phyloP scores from a whole-genome alignment of 2,329 filamentous ascomycete species.

The Tolypocladium album region DNA sequence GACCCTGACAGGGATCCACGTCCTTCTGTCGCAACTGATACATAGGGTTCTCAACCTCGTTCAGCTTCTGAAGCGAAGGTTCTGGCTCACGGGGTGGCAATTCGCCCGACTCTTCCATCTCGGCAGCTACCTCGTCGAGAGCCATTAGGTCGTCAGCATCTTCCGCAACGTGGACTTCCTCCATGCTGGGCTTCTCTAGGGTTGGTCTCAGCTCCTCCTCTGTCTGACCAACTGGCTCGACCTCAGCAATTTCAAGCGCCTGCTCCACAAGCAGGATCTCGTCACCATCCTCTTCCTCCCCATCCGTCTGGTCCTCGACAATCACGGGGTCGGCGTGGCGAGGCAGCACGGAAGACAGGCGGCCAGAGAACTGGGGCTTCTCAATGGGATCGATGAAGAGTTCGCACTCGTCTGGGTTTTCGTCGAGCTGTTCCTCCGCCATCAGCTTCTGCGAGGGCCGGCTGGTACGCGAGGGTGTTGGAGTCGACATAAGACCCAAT shows the following conservation, averaged over 20 bases:
- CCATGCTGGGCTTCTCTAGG: background rate
- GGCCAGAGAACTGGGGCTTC: slow-evolving; percentile 31
- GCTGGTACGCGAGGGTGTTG: slow-evolving; percentile 11
- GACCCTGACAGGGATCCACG: slow-evolving; percentile 28
- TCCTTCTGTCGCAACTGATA: slow-evolving; percentile 36
- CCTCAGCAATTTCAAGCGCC: background rate
- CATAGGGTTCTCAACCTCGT: slow-evolving; percentile 9
- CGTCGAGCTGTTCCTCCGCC: slow-evolving; percentile 18
- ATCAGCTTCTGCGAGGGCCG: slow-evolving; percentile 27
- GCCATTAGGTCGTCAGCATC: slow-evolving; percentile 11
- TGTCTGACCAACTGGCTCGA: background rate
- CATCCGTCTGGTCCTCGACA: slow-evolving; percentile 19
- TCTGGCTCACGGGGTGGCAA: background rate
- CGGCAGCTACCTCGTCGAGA: slow-evolving; percentile 9
- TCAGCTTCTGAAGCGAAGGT: background rate
- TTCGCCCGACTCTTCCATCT: slow-evolving; percentile 7
- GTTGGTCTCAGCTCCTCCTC: background rate
- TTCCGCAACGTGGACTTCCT: background rate
- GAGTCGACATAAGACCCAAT: slow-evolving; percentile 21
- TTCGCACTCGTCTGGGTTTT: slow-evolving; percentile 15
- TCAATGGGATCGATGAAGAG: slow-evolving; percentile 21
- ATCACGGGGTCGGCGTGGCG: slow-evolving; percentile 28
- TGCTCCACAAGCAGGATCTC: background rate
- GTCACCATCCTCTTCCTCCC: slow-evolving; percentile 14
- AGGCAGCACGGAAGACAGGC: slow-evolving; percentile 33